Evolutionary conservation across 108 stramenopile species (phyloP).

Genomic region (Fragilariopsis cylindrus): DNA sequence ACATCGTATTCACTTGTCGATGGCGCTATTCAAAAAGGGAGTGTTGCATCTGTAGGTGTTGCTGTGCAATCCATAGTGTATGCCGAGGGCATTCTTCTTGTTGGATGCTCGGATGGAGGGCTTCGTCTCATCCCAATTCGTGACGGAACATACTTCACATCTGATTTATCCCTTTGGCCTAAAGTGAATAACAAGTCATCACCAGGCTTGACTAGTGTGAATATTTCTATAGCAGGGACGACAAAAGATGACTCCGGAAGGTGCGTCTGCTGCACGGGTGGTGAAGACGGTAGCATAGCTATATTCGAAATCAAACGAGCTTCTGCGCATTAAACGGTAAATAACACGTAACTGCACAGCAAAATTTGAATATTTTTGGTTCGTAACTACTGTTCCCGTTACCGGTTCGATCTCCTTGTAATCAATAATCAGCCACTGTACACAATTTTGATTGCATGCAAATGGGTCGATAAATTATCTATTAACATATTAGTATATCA

Average conservation of each 20-base stretch:
- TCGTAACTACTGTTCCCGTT: no score
- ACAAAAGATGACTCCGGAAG: slow-evolving; percentile 25
- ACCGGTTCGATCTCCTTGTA: no score
- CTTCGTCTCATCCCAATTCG: slow-evolving; percentile 57
- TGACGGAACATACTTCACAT: slow-evolving; percentile 45
- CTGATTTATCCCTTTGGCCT: slow-evolving; percentile 55
- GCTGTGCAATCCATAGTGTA: slow-evolving; percentile 44
- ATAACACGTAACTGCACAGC: not conserved
- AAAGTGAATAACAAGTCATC: slow-evolving; percentile 49
- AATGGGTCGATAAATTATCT: no score
- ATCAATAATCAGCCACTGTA: no score
- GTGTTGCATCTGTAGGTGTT: slow-evolving; percentile 57
- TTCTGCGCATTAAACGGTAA: not conserved
- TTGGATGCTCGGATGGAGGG: slow-evolving; percentile 66
- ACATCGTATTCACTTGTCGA: slow-evolving; percentile 44
- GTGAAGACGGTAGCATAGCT: slow-evolving; percentile 66
- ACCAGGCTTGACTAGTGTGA: slow-evolving; percentile 49
- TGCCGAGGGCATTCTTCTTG: slow-evolving; percentile 46
- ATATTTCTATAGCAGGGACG: slow-evolving; percentile 34
- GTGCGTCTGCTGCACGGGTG: slow-evolving; percentile 61
- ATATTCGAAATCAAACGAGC: slow-evolving; percentile 59
- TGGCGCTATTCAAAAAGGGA: slow-evolving; percentile 31
- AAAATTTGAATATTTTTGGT: no score
- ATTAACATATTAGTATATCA: no score
- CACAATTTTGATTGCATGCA: no score